Percentiles rank a stretch among this genome's conserved stretches.
Evolutionary conservation across 805 yeast species (phyloP).

Genomic region (Metschnikowia rubicola): DNA sequence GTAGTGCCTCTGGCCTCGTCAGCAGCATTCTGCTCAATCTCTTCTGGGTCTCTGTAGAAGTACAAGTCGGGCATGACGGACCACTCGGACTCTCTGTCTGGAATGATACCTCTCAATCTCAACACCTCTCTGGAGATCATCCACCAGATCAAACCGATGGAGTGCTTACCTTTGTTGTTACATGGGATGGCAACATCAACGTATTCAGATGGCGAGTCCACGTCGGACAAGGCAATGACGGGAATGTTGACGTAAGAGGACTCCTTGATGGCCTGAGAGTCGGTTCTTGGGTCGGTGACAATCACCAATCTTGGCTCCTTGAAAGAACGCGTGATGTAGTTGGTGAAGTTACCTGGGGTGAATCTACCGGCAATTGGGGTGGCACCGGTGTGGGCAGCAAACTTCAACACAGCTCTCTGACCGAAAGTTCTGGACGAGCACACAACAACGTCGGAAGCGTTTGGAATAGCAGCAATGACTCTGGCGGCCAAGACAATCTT

Average conservation of each 20-base stretch:
- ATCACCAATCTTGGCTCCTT: slow-evolving; percentile 99
- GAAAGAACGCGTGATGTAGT: slow-evolving; percentile 99
- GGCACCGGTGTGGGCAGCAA: slow-evolving; percentile 99
- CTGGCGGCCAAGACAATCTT: slow-evolving; percentile 99
- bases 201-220: slow-evolving; percentile 96
- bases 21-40: slow-evolving; percentile 78
- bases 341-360: slow-evolving; percentile 99
- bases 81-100: slow-evolving; percentile 97
- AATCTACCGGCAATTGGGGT: slow-evolving; percentile 99
- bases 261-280: slow-evolving; percentile 99
- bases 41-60: slow-evolving; percentile 99
- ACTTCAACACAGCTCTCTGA: slow-evolving; percentile 99
- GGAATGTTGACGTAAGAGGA: slow-evolving; percentile 99
- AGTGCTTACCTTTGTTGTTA: slow-evolving; percentile 99
- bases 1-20: slow-evolving; percentile 47
- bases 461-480: slow-evolving; percentile 98
- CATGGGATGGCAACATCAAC: slow-evolving; percentile 99
- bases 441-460: slow-evolving; percentile 97
- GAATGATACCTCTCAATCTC: slow-evolving; percentile 96
- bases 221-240: slow-evolving; percentile 97
- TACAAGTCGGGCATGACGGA: slow-evolving; percentile 99
- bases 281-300: slow-evolving; percentile 99
- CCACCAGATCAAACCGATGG: slow-evolving; percentile 99
- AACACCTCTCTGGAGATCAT: slow-evolving; percentile 98
- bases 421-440: slow-evolving; percentile 99